These are phyloP conservation scores for Solanum bulbocastanum DNA, from an alignment of 257 asterid genomes.

Conservation along the genomic window DNA sequence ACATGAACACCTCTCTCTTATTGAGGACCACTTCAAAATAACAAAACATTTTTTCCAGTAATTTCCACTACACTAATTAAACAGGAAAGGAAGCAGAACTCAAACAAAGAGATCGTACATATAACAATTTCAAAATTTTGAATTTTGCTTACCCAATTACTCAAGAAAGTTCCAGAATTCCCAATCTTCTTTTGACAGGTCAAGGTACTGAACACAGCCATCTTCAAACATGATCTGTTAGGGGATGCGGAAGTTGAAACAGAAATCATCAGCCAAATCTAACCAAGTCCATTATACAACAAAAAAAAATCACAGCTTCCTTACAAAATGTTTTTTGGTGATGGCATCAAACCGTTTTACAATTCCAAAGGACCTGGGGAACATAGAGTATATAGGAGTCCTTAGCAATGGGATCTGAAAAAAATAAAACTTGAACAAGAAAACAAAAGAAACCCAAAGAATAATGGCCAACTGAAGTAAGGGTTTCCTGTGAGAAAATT, in stretches of 20 bases:
- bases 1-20: neutral
- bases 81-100: neutral
- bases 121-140: neutral
- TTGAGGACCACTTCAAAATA: neutral
- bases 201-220: slow-evolving; percentile 58
- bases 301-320: slow-evolving; percentile 4
- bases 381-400: neutral
- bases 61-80: neutral
- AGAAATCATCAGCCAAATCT: neutral
- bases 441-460: neutral
- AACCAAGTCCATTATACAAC: neutral
- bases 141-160: slow-evolving; percentile 25
- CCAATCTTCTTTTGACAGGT: slow-evolving; percentile 88
- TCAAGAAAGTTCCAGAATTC: slow-evolving; percentile 41
- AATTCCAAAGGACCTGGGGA: slow-evolving; percentile 68
- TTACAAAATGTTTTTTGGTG: slow-evolving; percentile 78
- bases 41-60: neutral
- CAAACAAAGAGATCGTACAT: neutral
- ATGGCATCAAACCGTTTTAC: slow-evolving; percentile 51
- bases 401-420: neutral
- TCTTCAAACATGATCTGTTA: slow-evolving; percentile 83
- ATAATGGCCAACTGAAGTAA: neutral
- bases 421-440: neutral
- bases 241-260: neutral
- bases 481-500: neutral